Evolutionary conservation across 2,329 filamentous ascomycete genomes (phyloP).

Genomic region (Phyllosticta citrichinensis): DNA sequence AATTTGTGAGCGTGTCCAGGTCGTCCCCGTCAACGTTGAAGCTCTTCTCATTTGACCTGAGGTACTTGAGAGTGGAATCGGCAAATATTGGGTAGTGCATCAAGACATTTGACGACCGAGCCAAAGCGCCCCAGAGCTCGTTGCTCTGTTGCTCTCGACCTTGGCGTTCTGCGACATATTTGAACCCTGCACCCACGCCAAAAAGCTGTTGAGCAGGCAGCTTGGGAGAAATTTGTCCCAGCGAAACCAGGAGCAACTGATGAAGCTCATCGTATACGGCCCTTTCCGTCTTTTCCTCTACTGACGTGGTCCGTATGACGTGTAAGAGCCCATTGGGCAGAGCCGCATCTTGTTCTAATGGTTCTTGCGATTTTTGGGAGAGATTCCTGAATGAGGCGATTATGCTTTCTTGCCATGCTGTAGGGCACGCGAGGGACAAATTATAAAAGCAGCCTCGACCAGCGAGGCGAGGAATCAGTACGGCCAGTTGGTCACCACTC

Average conservation of each 20-base stretch:
- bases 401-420: constrained; percentile 36
- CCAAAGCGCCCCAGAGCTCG: constrained; percentile 54
- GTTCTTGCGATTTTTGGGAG: not conserved
- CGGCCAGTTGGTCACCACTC: constrained; percentile 21
- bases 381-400: constrained; percentile 58
- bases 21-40: constrained; percentile 42
- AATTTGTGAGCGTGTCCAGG: constrained; percentile 51
- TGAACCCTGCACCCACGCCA: constrained; percentile 65
- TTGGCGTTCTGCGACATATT: constrained; percentile 49
- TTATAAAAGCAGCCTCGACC: constrained; percentile 2
- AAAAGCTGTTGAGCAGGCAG: constrained; percentile 37
- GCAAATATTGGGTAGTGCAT: constrained; percentile 38
- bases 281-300: constrained; percentile 16
- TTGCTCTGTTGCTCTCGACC: constrained; percentile 37
- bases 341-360: constrained; percentile 14
- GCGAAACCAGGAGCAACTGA: constrained; percentile 15
- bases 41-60: constrained; percentile 53
- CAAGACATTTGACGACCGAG: constrained; percentile 56
- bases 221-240: constrained; percentile 9
- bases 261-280: constrained; percentile 18
- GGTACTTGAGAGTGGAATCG: constrained; percentile 37
- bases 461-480: constrained; percentile 21
- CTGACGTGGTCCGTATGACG: constrained; percentile 16
- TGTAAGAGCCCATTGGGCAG: constrained; percentile 24
- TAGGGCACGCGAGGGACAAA: constrained; percentile 15